phyloP scores from a whole-genome alignment of 2,329 filamentous ascomycete species.

The Daldinia eschscholtzii region DNA sequence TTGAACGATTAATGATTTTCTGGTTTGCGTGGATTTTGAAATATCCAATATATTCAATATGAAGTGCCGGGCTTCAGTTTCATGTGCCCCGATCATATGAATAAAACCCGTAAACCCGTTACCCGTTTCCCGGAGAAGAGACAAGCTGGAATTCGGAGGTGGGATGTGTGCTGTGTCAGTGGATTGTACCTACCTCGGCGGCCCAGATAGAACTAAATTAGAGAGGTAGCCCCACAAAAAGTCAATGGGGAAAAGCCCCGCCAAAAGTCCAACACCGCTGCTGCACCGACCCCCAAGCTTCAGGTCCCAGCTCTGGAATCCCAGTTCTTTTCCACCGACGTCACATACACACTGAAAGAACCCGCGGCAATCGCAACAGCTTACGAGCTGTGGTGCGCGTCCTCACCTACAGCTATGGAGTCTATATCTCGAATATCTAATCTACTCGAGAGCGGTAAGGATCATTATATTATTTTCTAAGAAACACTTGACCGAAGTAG shows the following conservation, averaged over 20 bases:
- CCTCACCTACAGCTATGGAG: constrained; percentile 74
- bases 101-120: not conserved
- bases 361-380: constrained; percentile 45
- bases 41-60: not conserved
- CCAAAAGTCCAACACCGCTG: constrained; percentile 18
- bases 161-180: not conserved
- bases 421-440: constrained; percentile 94
- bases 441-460: constrained; percentile 91
- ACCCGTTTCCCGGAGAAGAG: not conserved
- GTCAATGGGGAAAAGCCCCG: constrained; percentile 20
- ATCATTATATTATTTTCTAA: not conserved
- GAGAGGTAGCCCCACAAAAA: constrained; percentile 21
- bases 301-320: not conserved
- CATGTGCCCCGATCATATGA: not conserved
- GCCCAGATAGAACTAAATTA: not conserved
- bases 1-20: not conserved
- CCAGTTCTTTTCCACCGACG: constrained; percentile 33
- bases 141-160: not conserved
- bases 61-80: not conserved
- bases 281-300: not conserved
- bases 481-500: not conserved
- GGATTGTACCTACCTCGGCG: not conserved
- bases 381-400: constrained; percentile 46
- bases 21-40: not conserved
- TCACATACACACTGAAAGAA: constrained; percentile 27